Evolutionary conservation across 805 yeast genomes (phyloP), one percentile per base, ranked within the genome.

Genomic region (Candida tammaniensis): DNA sequence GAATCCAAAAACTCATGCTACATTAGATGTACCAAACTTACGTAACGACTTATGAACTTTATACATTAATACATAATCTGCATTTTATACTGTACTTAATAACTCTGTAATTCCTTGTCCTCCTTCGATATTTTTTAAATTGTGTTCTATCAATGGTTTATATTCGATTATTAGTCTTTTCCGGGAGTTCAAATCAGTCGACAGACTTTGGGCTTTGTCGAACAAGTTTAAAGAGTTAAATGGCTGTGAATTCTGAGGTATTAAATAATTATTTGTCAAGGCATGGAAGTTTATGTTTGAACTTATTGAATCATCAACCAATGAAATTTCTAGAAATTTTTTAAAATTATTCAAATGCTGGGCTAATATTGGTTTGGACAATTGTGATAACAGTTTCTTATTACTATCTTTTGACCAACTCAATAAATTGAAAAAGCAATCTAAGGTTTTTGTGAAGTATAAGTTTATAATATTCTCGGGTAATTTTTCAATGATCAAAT

Each of bases 381-480:
- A 23, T 16, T 17, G 25, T 13, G 30, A 36, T n/a, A n/a, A 62
- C 59, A 15, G 59, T 36, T 55, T 54, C 35, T 62, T 61, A 35
- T 58, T 66, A 17, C 55, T 61, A 11, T 53, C 61, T 30, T 74
- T 55, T 0, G 78, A 72, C 96, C 96, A 89, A 20, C 86, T 82
- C 47, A 91, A 55, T 13, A 89, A 66, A 15, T 82, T 76, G 57
- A 84, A 76, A 44, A 76, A 78, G 28, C 83, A 75, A 38, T 72
- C 71, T 36, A 93, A 57, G 5, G 89, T 68, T 53, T 85, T 84
- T 31, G 75, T 69, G 76, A 87, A 88, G 32, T 79, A 71, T 14
- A 78, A 66, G 33, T 81, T 70, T 5, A 79, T 75, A 9, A 86
- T 57, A 6, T 82, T 67, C 27, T 67, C 72, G 2, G 75, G 68